Conservation (phyloP, 306 rosid genomes). For the Cucumis cinereus region DNA sequence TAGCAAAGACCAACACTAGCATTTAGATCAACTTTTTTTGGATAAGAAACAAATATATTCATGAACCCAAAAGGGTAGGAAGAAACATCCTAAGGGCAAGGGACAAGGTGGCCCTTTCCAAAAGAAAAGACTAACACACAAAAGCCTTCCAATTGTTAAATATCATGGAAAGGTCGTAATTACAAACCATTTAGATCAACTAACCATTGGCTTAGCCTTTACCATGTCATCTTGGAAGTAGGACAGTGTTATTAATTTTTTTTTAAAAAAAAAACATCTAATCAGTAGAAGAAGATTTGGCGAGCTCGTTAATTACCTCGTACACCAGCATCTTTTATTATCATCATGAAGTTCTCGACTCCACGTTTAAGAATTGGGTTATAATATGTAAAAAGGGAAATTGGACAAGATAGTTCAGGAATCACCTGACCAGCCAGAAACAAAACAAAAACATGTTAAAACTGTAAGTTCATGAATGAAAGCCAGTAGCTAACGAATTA, state of each 20-base stretch:
- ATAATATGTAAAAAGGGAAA: constrained; percentile 75
- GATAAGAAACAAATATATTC: no score
- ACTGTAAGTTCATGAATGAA: neutral
- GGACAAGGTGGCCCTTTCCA: no score
- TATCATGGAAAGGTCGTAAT: no score
- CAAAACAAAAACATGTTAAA: neutral
- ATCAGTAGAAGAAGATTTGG: neutral
- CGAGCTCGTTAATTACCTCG: constrained; percentile 37
- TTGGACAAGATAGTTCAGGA: constrained; percentile 71
- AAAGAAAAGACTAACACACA: no score
- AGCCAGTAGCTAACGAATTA: neutral
- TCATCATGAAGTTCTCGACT: constrained; percentile 50
- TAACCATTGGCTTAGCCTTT: neutral
- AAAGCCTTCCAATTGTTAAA: no score
- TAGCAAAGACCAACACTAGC: no score
- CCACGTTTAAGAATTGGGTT: constrained; percentile 89
- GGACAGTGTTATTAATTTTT: neutral
- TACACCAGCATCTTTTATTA: constrained; percentile 43
- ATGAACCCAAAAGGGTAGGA: no score
- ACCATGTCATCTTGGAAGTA: neutral
- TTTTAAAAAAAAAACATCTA: constrained; percentile 7
- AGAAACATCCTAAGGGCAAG: no score
- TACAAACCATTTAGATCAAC: no score
- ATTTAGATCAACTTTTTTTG: no score
- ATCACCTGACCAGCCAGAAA: constrained; percentile 47